phyloP scores from a whole-genome alignment of 2,329 filamentous ascomycete genomes.

The Herpomyces periplanetae region DNA sequence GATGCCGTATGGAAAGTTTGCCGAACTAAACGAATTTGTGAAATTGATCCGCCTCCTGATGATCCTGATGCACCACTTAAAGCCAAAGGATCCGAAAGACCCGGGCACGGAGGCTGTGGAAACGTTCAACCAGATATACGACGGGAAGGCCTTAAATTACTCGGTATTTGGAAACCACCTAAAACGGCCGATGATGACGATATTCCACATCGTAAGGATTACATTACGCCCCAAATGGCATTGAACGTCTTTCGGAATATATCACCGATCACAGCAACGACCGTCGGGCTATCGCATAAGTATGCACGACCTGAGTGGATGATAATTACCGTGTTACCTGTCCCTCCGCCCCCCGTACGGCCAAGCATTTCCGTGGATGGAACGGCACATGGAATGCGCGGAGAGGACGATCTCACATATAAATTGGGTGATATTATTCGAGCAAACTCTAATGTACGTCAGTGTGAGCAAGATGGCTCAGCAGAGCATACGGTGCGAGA shows the following conservation, averaged over 20 bases:
- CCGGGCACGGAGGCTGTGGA: constrained; percentile 85
- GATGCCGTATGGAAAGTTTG: constrained; percentile 66
- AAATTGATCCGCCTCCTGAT: constrained; percentile 27
- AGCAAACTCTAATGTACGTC: constrained; percentile 70
- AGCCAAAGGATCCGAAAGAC: constrained; percentile 8
- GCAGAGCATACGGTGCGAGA: constrained; percentile 65
- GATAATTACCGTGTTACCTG: constrained; percentile 71
- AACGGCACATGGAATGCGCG: constrained; percentile 56
- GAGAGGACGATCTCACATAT: constrained; percentile 96
- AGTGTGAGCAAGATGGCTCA: constrained; percentile 62
- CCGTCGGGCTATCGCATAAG: constrained; percentile 69
- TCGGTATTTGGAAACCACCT: constrained; percentile 26
- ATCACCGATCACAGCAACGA: constrained; percentile 32
- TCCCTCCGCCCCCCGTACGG: constrained; percentile 73
- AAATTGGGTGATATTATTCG: constrained; percentile 95
- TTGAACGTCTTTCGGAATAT: constrained; percentile 59
- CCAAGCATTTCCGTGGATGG: constrained; percentile 93
- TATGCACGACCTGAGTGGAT: constrained; percentile 96
- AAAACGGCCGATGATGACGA: constrained; percentile 34
- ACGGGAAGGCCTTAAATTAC: constrained; percentile 47
- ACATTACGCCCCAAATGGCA: constrained; percentile 45
- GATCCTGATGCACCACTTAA: constrained; percentile 19
- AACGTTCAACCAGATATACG: constrained; percentile 62
- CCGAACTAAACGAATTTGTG: constrained; percentile 52
- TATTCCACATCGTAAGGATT: constrained; percentile 29